Percentiles rank a stretch among this genome's conserved stretches.
Conservation (phyloP, 2,329 filamentous ascomycete genomes). For the Aspergillus puulaauensis region DNA sequence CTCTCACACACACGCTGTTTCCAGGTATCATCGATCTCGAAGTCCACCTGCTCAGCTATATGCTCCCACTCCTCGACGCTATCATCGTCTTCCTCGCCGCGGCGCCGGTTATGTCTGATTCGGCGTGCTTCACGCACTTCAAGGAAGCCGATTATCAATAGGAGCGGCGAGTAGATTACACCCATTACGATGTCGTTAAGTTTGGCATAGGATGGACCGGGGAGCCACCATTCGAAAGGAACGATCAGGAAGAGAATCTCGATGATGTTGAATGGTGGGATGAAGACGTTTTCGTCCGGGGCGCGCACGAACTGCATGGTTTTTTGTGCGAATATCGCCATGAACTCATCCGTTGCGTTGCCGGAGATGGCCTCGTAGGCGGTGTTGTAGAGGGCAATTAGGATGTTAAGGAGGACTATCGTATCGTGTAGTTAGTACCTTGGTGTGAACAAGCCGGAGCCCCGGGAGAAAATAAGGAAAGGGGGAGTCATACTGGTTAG, state of each 20-base stretch:
- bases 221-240: slow-evolving; percentile 94
- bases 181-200: slow-evolving; percentile 90
- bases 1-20: slow-evolving; percentile 72
- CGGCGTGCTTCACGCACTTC: slow-evolving; percentile 65
- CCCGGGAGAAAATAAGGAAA: too few species aligned
- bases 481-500: slow-evolving; percentile 64
- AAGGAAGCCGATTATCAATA: slow-evolving; percentile 73
- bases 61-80: slow-evolving; percentile 92
- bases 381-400: slow-evolving; percentile 95
- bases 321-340: slow-evolving; percentile 89
- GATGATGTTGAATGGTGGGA: slow-evolving; percentile 90
- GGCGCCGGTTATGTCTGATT: slow-evolving; percentile 70
- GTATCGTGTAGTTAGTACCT: slow-evolving; percentile 8
- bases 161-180: slow-evolving; percentile 76
- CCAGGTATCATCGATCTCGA: slow-evolving; percentile 79
- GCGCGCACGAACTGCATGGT: slow-evolving; percentile 96
- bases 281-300: slow-evolving; percentile 97
- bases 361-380: slow-evolving; percentile 94
- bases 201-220: slow-evolving; percentile 68
- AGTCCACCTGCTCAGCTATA: slow-evolving; percentile 65
- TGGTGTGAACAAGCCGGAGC: neutral
- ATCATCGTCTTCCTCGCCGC: slow-evolving; percentile 88
- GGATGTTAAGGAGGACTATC: slow-evolving; percentile 80
- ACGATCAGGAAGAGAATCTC: slow-evolving; percentile 78
- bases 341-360: slow-evolving; percentile 91